Evolutionary conservation across 345 rosid genomes (phyloP).

Genomic region (Hibiscus trionum): DNA sequence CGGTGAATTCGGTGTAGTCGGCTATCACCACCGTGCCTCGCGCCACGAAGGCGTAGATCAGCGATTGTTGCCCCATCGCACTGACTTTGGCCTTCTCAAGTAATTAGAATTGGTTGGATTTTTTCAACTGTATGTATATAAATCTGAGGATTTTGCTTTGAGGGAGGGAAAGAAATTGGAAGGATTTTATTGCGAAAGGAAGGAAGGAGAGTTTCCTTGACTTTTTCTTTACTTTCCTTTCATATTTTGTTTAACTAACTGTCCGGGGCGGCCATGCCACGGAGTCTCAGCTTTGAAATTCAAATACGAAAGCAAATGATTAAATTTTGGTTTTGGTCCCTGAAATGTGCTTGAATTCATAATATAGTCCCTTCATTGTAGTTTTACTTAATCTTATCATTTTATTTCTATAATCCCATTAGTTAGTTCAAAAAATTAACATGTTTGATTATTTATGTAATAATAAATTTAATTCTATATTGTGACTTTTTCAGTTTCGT

Average conservation of each 20-base stretch:
- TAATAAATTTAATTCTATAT: no score
- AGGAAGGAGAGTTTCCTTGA: conserved; percentile 1
- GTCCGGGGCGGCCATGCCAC: conserved; percentile 29
- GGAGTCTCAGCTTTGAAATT: conserved; percentile 5
- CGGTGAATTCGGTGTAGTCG: conserved; percentile 51
- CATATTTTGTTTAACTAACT: conserved; percentile 4
- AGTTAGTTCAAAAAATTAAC: no score
- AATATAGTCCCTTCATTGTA: no score
- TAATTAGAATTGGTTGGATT: no score
- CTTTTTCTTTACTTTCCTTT: not conserved
- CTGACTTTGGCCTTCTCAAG: not conserved
- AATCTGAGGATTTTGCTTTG: no score
- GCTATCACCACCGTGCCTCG: conserved; percentile 46
- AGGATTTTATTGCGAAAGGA: not conserved
- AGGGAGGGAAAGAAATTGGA: conserved; percentile 9
- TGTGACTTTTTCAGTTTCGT: no score
- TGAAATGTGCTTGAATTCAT: no score
- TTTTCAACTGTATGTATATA: no score
- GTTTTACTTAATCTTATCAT: no score
- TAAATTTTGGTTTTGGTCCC: no score
- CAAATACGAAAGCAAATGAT: not conserved
- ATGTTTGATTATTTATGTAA: no score
- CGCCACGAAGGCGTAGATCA: conserved; percentile 59
- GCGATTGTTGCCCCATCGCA: conserved; percentile 45
- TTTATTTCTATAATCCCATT: no score